phyloP scores from a whole-genome alignment of 805 yeast species.

The Nakazawaea molendinolei region DNA sequence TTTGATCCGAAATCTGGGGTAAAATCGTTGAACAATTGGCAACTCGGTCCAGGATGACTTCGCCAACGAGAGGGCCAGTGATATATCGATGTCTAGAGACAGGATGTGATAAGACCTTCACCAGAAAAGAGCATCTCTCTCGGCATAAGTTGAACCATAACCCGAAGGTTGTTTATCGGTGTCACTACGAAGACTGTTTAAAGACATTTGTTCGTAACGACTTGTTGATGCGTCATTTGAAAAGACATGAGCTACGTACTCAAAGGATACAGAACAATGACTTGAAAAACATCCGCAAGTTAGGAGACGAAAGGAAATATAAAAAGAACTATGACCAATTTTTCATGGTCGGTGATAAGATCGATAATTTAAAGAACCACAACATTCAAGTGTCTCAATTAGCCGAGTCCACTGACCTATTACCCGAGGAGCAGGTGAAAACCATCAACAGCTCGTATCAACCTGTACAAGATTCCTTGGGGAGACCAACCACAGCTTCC shows the following conservation, averaged over 20 bases:
- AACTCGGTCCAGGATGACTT: too few relatives aligned
- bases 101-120: constrained; percentile 49
- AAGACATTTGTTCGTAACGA: constrained; percentile 62
- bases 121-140: constrained; percentile 57
- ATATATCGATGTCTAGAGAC: constrained; percentile 17
- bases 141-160: constrained; percentile 60
- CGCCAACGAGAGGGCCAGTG: not conserved
- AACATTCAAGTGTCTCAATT: constrained; percentile 3
- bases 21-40: not conserved
- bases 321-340: constrained; percentile 1
- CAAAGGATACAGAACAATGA: constrained; percentile 9
- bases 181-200: constrained; percentile 42
- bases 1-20: constrained; percentile 1
- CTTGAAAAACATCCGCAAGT: constrained; percentile 9
- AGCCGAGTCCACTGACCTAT: not conserved
- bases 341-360: constrained; percentile 4
- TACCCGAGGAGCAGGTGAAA: constrained; percentile 2
- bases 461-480: not conserved
- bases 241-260: constrained; percentile 29
- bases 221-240: constrained; percentile 38
- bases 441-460: too few relatives aligned
- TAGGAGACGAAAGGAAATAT: constrained; percentile 10
- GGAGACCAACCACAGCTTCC: too few relatives aligned
- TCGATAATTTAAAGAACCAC: constrained; percentile 1
- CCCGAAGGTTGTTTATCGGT: constrained; percentile 46